Base-by-base conservation (phyloP, 202 grass and related monocot species). In the Hordeum pubiflorum region DNA sequence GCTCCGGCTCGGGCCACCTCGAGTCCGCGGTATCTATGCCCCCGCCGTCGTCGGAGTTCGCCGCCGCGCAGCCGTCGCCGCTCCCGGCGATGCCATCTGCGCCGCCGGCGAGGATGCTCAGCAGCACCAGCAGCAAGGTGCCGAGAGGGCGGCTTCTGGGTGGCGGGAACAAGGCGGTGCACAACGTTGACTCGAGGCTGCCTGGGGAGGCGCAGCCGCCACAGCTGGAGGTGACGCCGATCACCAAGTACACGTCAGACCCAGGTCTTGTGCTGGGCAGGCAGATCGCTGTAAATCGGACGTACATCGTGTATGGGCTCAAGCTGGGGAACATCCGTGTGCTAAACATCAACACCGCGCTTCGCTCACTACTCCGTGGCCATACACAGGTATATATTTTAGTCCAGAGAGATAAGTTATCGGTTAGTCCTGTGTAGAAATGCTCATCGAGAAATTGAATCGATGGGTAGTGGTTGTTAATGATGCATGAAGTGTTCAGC, bases 161-260 rank as follows among this genome's bases (percentile, higher is more conserved):
- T 2, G 78, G 63, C 9, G 90, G 96, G 65, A 89, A 99, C 37
- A 81, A 90, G 29, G 85, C 89, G 43, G 90, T 93, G 40, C 88
- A 95, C 72, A 91, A 99, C 50, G 85, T 99, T 32, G 96, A 99
- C 86, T 93, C 87, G 37, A 91, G 96, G 86, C 69, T 98, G 74
- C 90, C 87, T 1, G 96, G 96, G 56, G 96, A 98, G 63, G 88
- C 79, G 21, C 92, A 93, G 52, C 92, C 96, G 1, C 96, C 96
- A 0, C 96, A 98, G 84, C 92, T 98, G 55, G 96, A 98, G 82
- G 96, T 98, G 22, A 93, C 96, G 32, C 96, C 96, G n/a, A 98
- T 98, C 79, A 98, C 96, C 56, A 98, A 98, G 65, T 98, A 98
- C 77, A 93, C 87, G 32, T 98, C 96, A 10, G 96, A 98, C 79